Conservation (phyloP, 495 filamentous ascomycete species). For the Hypoxylon lienhwacheense region DNA sequence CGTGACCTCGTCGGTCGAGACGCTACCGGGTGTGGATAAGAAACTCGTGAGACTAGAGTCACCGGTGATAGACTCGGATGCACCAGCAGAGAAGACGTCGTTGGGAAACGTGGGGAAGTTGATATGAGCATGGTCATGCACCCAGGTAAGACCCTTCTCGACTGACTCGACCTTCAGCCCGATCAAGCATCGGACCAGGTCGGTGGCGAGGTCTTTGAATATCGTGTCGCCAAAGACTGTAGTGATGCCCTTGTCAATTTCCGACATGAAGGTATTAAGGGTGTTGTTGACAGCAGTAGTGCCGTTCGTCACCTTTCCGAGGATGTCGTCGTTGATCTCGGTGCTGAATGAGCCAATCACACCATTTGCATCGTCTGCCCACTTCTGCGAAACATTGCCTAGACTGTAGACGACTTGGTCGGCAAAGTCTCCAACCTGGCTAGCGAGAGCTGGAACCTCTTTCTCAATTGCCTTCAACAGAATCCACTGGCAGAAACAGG, state of each 20-base stretch:
- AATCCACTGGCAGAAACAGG: conserved; percentile 82
- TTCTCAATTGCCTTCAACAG: conserved; percentile 72
- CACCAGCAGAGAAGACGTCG: conserved; percentile 82
- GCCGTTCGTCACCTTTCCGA: conserved; percentile 85
- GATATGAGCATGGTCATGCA: conserved; percentile 80
- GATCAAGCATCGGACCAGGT: conserved; percentile 74
- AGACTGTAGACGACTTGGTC: conserved; percentile 74
- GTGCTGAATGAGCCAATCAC: conserved; percentile 67
- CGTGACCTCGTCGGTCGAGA: conserved; percentile 78
- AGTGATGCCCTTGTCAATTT: conserved; percentile 71
- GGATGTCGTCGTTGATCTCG: conserved; percentile 78
- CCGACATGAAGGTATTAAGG: conserved; percentile 75
- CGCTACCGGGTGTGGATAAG: conserved; percentile 67
- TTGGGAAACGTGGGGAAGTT: conserved; percentile 75
- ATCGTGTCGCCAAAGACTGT: conserved; percentile 77
- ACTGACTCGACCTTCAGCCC: conserved; percentile 74
- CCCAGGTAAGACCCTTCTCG: conserved; percentile 86
- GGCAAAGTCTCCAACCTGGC: conserved; percentile 79
- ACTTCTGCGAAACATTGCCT: conserved; percentile 70
- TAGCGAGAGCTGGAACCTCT: conserved; percentile 72
- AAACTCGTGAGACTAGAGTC: conserved; percentile 66
- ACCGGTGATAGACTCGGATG: conserved; percentile 61
- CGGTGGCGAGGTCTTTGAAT: conserved; percentile 70
- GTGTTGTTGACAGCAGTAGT: conserved; percentile 83
- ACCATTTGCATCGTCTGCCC: conserved; percentile 75